A percentile compares a stretch with the other conserved stretches of the same genome.
Conservation (phyloP, 441 rosid genomes). For the Daphne laureola region DNA sequence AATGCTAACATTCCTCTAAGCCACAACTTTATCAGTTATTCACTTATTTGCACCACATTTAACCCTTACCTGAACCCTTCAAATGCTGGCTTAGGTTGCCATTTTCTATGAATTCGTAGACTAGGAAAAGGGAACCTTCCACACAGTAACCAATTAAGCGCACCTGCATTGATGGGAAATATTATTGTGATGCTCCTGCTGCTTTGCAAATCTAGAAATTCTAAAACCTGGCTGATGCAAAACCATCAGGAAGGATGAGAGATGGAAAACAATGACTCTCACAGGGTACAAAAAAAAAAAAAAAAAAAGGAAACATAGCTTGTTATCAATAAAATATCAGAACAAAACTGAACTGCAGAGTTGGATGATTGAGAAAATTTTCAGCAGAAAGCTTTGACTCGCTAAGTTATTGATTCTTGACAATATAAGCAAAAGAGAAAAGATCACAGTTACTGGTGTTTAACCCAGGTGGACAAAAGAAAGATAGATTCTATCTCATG, state of each 20-base stretch:
- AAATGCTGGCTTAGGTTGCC: slow-evolving; percentile 91
- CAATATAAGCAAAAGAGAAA: background rate
- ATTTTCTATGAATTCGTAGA: slow-evolving; percentile 81
- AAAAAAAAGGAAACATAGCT: background rate
- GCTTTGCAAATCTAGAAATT: background rate
- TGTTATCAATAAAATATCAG: background rate
- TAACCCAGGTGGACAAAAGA: no score
- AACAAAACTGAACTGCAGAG: background rate
- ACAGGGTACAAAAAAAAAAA: no score
- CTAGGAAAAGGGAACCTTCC: slow-evolving; percentile 88
- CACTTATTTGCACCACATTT: slow-evolving; percentile 11
- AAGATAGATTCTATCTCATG: no score
- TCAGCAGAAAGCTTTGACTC: background rate
- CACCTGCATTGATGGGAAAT: slow-evolving; percentile 39
- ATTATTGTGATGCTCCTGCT: background rate
- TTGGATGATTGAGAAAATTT: background rate
- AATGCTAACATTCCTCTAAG: slow-evolving; percentile 7
- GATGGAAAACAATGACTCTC: background rate
- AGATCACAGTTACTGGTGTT: background rate
- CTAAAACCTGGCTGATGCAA: background rate
- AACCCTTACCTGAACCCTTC: slow-evolving; percentile 62
- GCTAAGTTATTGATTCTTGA: background rate
- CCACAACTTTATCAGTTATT: slow-evolving; percentile 7
- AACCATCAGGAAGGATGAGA: no score
- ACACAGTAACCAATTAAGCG: slow-evolving; percentile 93